Base-by-base conservation (phyloP, 148 eudicot genomes). In the Rhododendron molle region DNA sequence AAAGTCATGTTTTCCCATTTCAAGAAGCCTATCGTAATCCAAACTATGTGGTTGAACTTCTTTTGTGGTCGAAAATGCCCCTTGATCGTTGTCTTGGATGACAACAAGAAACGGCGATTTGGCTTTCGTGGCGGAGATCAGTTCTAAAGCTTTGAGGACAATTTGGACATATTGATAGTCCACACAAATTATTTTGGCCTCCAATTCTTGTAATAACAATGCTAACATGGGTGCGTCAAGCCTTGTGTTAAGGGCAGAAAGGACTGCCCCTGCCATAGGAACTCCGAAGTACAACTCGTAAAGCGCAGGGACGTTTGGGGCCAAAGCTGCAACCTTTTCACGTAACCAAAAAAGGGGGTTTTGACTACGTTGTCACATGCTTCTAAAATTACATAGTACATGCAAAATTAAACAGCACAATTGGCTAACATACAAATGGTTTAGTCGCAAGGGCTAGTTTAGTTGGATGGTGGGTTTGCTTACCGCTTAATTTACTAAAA, bases 211-310 rank as follows among this genome's bases (percentile, higher is more conserved):
- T 14, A 89, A 69, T 34, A 86, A 13, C 0, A 60, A 34, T 23
- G 83, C 80, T 56, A 89, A 77, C 12, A 14, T 67, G 20, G 83
- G 18, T 16, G 85, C 14, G 20, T 84, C 87, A 7, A 89, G 84
- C 26, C 73, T 89, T 71, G 91, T 81, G 81, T 89, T 89, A 5
- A 89, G 84, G 7, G 89, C 83, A 7, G 88, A 89, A 38, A 89
- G 85, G 80, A 89, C 85, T 40, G 88, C 88, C 1, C 91, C 91
- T 2, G 86, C 86, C 91, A 89, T 89, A 77, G 91, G 91, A n/a
- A 89, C 89, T 1, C 38, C 89, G 73, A 89, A 89, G 83, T 89
- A 87, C 80, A 89, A 83, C 88, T 89, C 91, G 72, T 89, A 87
- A 11, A 85, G 87, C 52, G 86, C 52, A 3, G 18, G 44, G 7